Base-by-base conservation (phyloP, 257 asterid genomes). In the Ilex aquifolium region DNA sequence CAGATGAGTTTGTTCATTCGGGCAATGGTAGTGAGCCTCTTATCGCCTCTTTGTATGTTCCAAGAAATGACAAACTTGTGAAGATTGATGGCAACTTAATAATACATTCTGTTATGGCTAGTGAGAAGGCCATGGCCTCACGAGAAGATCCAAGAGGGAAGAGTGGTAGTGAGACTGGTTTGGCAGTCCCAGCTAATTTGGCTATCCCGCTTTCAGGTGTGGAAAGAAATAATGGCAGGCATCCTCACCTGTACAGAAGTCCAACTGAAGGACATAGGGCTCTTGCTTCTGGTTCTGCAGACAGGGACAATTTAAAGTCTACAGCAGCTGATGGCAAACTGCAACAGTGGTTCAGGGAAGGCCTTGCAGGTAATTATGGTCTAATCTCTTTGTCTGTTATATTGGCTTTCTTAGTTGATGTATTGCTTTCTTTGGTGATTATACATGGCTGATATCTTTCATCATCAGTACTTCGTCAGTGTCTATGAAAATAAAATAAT, bases 291-390 rank as follows among this genome's bases (percentile, higher is more conserved):
- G 74, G 77, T 69, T 67, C 85, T 13, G 76, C 46, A 31, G 83
- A 72, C 7, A 76, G 72, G 57, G 95, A 91, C 58, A 71, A 64
- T 64, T 40, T 65, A 63, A 83, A 85, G 77, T 71, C 97, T 64
- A 74, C 86, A 21, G 77, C 88, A 56, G 68, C 80, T 69, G 88
- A 88, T 88, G 95, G 94, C 63, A 79, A 70, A 65, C 87, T 87
- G 67, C 99, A 93, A 60, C 91, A 93, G 56, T 93, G 97, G 99
- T 93, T 87, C 80, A 95, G 86, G 56, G 99, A 93, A 84, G 99
- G 99, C 65, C 94, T 90, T 69, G 95, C 96, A 2, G 99, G 99
- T 92, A 75, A 75, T 59, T 40, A 7, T 32, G 29, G 27, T 21
- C 6, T 14, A 53, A 53, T 3, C 11, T 53, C 15, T 10, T 21